Evolutionary conservation across 1,284 basidiomycete genomes (phyloP).

Genomic region (Ustilago hordei): DNA sequence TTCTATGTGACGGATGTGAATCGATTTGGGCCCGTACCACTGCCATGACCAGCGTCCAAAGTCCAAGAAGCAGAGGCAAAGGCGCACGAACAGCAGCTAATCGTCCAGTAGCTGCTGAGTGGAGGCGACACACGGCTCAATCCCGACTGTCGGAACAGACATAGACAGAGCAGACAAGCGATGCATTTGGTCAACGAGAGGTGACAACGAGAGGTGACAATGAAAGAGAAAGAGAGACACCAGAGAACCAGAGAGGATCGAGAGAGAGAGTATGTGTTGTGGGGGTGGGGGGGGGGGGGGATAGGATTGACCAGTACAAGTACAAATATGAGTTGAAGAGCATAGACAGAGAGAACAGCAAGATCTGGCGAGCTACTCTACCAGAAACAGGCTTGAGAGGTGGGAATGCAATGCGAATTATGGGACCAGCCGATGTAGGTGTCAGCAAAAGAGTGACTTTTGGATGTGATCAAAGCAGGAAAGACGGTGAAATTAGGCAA

Average conservation of each 20-base stretch:
- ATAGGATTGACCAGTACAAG: slow-evolving; percentile 16
- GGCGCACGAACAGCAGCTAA: too few relatives aligned
- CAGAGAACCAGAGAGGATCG: background rate
- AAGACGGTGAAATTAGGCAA: slow-evolving; percentile 9
- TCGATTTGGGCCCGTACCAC: background rate
- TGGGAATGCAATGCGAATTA: slow-evolving; percentile 32
- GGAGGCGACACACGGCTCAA: too few relatives aligned
- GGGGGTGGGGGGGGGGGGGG: background rate
- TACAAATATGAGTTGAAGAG: slow-evolving; percentile 15
- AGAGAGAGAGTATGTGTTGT: slow-evolving; percentile 3
- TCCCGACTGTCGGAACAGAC: background rate
- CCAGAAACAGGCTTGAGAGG: background rate
- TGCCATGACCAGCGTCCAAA: background rate
- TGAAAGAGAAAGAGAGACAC: background rate
- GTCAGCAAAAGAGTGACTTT: slow-evolving; percentile 7
- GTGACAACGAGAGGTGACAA: background rate
- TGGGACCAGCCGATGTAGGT: background rate
- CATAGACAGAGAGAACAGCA: background rate
- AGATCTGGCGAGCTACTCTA: slow-evolving; percentile 28
- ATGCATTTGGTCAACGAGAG: background rate
- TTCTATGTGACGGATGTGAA: background rate
- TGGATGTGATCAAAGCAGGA: background rate
- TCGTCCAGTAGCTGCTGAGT: too few relatives aligned
- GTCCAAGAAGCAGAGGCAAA: background rate
- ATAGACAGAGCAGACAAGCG: background rate